phyloP scores from a whole-genome alignment of 108 stramenopile genomes.

The Poteriospumella lacustris region DNA sequence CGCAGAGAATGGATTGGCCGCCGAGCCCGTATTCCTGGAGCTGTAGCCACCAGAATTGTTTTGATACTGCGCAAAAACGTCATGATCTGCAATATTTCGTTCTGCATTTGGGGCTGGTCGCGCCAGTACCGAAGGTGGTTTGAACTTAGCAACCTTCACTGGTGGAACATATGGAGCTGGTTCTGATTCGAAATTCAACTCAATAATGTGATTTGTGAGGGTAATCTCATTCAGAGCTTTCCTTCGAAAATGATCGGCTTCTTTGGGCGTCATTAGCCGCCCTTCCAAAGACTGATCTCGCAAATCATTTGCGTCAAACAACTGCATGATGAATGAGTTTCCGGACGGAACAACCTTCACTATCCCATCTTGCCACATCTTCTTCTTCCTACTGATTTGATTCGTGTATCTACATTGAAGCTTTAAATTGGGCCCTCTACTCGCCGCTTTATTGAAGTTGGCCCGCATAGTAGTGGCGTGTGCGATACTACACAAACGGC shows the following conservation, averaged over 20 bases:
- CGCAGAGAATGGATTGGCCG: background rate
- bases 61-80: no score
- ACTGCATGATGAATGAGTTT: no score
- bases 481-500: no score
- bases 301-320: background rate
- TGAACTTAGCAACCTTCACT: background rate
- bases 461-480: no score
- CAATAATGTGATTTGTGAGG: background rate
- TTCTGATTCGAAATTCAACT: background rate
- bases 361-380: background rate
- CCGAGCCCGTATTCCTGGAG: background rate
- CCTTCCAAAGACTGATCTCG: background rate
- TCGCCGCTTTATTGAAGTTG: no score
- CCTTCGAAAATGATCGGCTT: background rate
- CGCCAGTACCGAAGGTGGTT: background rate
- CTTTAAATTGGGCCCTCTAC: background rate
- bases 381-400: background rate
- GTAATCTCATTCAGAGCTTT: background rate
- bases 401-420: constrained; percentile 8
- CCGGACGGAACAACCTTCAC: background rate
- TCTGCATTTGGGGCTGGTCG: background rate
- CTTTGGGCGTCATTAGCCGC: background rate
- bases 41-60: no score
- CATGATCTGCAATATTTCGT: background rate
- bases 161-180: background rate